Evolutionary conservation across 2,329 filamentous ascomycete species (phyloP), one percentile per base, ranked within the genome.

Genomic region (Fusarium newnesense): DNA sequence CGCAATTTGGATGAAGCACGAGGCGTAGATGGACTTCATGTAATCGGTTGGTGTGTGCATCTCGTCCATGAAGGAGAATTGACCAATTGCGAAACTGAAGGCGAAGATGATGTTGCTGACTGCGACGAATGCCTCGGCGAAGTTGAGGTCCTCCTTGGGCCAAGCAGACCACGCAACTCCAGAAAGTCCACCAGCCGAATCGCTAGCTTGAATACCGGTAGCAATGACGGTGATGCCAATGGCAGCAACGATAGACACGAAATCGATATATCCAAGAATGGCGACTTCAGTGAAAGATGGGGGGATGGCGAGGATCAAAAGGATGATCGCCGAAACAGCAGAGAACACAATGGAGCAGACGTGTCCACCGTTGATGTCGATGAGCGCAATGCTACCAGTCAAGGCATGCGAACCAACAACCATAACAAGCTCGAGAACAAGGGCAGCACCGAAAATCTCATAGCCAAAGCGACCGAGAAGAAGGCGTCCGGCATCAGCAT

Each of bases 371-470:
- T 90, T 90, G 60, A 94, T 84, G 53, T 86, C 89, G 75, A 90
- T 90, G 80, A 93, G 87, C 71, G 91, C 91, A 74, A 93, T 91
- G 46, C 86, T 87, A 72, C 93, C 93, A 0, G 91, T 93, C 68
- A 94, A 82, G 43, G 92, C 85, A 80, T 94, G 93, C n/a, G 91
- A 92, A 32, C 88, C 90, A 81, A 92, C 90, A 72, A 93, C 87
- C 82, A 94, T 92, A 53, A 92, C 82, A 39, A 94, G 83, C 80
- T 93, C 89, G n/a, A 93, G 80, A 26, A 87, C 83, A 72, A 92
- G 90, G 62, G 87, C 90, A 64, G 84, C 81, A 30, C 90, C 90
- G 50, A 92, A 83, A 30, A 94, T 72, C 76, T 92, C 89, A 67
- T 89, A 87, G 2, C 90, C 91, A 49, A 88, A 83, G 21, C 81